Evolutionary conservation across 306 rosid genomes (phyloP).

Genomic region (Inga oerstediana): DNA sequence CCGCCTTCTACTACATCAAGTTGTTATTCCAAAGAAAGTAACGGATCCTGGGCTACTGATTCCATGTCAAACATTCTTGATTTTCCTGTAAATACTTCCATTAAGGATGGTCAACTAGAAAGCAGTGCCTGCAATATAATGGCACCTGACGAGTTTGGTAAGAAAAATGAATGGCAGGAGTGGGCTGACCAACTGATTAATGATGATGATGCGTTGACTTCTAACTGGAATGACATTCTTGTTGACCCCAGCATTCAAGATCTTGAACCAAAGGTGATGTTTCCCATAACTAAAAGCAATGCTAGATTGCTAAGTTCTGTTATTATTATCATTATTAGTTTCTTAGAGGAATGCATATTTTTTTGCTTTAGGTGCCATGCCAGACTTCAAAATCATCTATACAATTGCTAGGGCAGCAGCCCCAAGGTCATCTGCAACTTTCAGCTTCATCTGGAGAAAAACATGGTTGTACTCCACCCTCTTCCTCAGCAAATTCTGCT

Average conservation of each 20-base stretch:
- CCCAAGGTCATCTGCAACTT: slow-evolving; percentile 64
- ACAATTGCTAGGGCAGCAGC: slow-evolving; percentile 50
- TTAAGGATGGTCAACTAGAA: slow-evolving; percentile 67
- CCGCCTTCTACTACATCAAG: slow-evolving; percentile 54
- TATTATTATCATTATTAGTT: slow-evolving; percentile 3
- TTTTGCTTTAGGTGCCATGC: slow-evolving; percentile 65
- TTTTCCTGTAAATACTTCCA: slow-evolving; percentile 62
- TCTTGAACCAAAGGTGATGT: slow-evolving; percentile 81
- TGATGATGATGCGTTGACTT: slow-evolving; percentile 77
- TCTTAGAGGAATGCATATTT: slow-evolving; percentile 37
- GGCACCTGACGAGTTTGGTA: slow-evolving; percentile 71
- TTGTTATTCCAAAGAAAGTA: slow-evolving; percentile 62
- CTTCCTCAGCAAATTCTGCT: slow-evolving; percentile 66
- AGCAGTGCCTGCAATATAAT: slow-evolving; percentile 64
- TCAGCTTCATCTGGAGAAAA: slow-evolving; percentile 65
- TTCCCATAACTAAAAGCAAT: slow-evolving; percentile 30
- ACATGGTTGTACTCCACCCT: slow-evolving; percentile 44
- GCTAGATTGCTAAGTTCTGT: slow-evolving; percentile 35
- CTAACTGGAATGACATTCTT: slow-evolving; percentile 89
- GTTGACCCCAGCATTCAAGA: slow-evolving; percentile 62
- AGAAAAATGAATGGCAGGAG: slow-evolving; percentile 81
- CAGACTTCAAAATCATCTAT: slow-evolving; percentile 61
- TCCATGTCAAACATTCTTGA: slow-evolving; percentile 75
- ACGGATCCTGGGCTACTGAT: slow-evolving; percentile 74
- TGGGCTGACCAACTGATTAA: slow-evolving; percentile 95